phyloP scores from a whole-genome alignment of 306 rosid genomes.

The Spatholobus suberectus region DNA sequence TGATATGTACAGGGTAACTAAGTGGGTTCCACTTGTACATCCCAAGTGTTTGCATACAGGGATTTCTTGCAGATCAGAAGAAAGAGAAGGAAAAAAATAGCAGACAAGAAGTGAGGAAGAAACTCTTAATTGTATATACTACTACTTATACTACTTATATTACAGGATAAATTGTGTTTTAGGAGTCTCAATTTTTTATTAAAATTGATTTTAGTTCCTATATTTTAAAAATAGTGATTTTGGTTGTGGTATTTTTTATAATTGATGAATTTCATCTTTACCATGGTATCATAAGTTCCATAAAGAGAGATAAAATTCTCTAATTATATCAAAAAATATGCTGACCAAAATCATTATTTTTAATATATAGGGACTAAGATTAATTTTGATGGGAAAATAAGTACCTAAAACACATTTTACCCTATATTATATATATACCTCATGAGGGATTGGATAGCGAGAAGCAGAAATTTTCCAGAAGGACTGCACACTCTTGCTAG shows the following conservation, averaged over 20 bases:
- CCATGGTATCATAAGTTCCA: background rate
- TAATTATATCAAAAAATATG: background rate
- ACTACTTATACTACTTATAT: background rate
- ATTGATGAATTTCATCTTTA: background rate
- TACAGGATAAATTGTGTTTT: too few relatives aligned
- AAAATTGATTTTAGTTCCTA: background rate
- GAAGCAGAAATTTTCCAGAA: constrained; percentile 69
- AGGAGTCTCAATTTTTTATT: background rate
- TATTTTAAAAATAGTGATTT: too few relatives aligned
- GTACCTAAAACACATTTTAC: background rate
- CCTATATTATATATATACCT: constrained; percentile 38
- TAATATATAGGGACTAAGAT: background rate
- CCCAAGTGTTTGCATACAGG: background rate
- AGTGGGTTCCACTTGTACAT: background rate
- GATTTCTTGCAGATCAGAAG: background rate
- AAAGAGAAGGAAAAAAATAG: background rate
- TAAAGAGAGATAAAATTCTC: background rate
- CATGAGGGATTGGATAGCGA: constrained; percentile 59
- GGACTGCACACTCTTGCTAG: constrained; percentile 29
- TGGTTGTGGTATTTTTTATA: too few relatives aligned
- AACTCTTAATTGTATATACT: background rate
- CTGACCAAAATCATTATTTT: background rate
- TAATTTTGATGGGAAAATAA: too few relatives aligned
- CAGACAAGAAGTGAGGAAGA: background rate
- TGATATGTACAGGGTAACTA: background rate